These are phyloP conservation scores for Cladosporium velox DNA, from an alignment of 2,329 filamentous ascomycete genomes.

Conservation along the genomic window DNA sequence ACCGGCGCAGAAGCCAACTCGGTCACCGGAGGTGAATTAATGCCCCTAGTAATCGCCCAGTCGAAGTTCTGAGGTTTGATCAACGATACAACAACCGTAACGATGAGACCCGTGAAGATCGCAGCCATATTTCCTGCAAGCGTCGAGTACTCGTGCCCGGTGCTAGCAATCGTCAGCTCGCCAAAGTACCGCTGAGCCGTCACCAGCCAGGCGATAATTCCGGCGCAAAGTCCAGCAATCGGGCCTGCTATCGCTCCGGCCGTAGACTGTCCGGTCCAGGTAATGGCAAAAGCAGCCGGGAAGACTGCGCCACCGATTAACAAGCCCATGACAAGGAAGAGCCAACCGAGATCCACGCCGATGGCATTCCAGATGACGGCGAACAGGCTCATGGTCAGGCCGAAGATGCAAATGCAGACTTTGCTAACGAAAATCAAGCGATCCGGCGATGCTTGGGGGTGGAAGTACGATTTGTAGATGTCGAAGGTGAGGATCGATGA, in stretches of 20 bases:
- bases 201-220: slow-evolving; percentile 49
- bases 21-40: slow-evolving; percentile 34
- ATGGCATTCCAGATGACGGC: slow-evolving; percentile 41
- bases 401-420: slow-evolving; percentile 44
- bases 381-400: slow-evolving; percentile 40
- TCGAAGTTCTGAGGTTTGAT: slow-evolving; percentile 43
- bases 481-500: slow-evolving; percentile 44
- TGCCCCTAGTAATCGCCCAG: slow-evolving; percentile 43
- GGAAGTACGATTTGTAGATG: slow-evolving; percentile 45
- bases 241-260: slow-evolving; percentile 50
- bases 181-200: slow-evolving; percentile 40
- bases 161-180: slow-evolving; percentile 42
- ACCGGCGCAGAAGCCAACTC: slow-evolving; percentile 1
- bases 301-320: slow-evolving; percentile 48
- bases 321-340: slow-evolving; percentile 44
- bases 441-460: slow-evolving; percentile 39
- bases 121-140: slow-evolving; percentile 47
- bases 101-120: slow-evolving; percentile 44
- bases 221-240: slow-evolving; percentile 48
- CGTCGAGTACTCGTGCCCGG: slow-evolving; percentile 42
- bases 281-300: slow-evolving; percentile 47
- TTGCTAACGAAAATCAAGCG: slow-evolving; percentile 45
- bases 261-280: slow-evolving; percentile 50
- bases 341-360: slow-evolving; percentile 45
- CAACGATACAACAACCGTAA: slow-evolving; percentile 41